Conservation (phyloP, 371 early-diverging fungal genomes). For the Lichtheimia corymbifera region DNA sequence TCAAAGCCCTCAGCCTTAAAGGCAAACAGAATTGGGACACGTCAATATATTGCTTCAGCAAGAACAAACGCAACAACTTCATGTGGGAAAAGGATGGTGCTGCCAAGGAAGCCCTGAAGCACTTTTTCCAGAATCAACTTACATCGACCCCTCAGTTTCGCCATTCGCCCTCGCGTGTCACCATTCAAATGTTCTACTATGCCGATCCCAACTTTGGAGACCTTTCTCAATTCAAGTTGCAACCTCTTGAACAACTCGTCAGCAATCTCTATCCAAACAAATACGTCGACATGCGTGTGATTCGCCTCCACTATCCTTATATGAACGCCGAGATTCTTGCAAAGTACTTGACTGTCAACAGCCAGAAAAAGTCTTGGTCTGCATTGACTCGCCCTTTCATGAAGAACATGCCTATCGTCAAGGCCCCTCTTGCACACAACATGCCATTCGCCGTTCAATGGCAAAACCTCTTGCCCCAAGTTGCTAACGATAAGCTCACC, state of each 20-base stretch:
- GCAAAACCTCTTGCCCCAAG: constrained; percentile 49
- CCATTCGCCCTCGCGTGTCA: constrained; percentile 49
- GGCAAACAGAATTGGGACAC: constrained; percentile 56
- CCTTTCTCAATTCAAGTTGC: constrained; percentile 33
- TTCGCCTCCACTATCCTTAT: constrained; percentile 51
- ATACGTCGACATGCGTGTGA: constrained; percentile 42
- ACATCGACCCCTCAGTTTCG: constrained; percentile 52
- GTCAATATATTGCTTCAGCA: constrained; percentile 47
- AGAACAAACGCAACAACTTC: constrained; percentile 47
- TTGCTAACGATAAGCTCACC: constrained; percentile 41
- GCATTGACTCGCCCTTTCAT: constrained; percentile 44
- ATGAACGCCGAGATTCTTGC: constrained; percentile 57
- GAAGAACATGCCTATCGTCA: constrained; percentile 46
- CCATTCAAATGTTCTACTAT: constrained; percentile 54
- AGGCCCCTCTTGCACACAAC: constrained; percentile 50
- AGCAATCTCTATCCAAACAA: constrained; percentile 46
- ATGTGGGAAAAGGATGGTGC: constrained; percentile 55
- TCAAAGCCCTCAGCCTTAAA: constrained; percentile 51
- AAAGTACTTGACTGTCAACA: constrained; percentile 49
- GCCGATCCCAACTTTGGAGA: constrained; percentile 41
- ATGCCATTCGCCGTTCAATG: constrained; percentile 53
- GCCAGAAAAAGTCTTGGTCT: constrained; percentile 39
- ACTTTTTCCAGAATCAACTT: constrained; percentile 50
- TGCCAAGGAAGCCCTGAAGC: constrained; percentile 39
- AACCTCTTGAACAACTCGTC: constrained; percentile 45